A percentile compares a stretch with the other conserved stretches of the same genome.
Evolutionary conservation across 768 basidiomycete species (phyloP).

Genomic region (Trichaptum fuscoviolaceum): DNA sequence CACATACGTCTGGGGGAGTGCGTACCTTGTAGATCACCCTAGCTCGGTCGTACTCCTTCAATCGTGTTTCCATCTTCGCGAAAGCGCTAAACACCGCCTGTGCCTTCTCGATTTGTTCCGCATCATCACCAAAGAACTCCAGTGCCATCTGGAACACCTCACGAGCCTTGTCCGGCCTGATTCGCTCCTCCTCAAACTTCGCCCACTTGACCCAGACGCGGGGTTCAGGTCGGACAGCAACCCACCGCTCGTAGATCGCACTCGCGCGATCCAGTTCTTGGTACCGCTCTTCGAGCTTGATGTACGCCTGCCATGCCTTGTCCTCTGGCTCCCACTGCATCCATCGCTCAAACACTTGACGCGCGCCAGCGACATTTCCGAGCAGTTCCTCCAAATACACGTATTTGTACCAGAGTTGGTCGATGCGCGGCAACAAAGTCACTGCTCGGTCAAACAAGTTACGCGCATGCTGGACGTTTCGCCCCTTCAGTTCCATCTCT

Average conservation of each 20-base stretch:
- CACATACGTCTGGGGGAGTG: neutral
- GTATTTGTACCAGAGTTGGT: slow-evolving; percentile 99
- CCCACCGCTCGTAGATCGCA: slow-evolving; percentile 88
- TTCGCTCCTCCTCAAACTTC: slow-evolving; percentile 59
- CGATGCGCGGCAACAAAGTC: slow-evolving; percentile 91
- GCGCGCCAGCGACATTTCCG: slow-evolving; percentile 91
- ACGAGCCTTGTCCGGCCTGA: slow-evolving; percentile 61
- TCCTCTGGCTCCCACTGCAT: slow-evolving; percentile 99
- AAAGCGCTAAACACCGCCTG: slow-evolving; percentile 92
- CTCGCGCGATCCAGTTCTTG: slow-evolving; percentile 89
- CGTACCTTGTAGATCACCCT: slow-evolving; percentile 93
- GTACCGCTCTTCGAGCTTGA: slow-evolving; percentile 96
- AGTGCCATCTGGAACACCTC: slow-evolving; percentile 89
- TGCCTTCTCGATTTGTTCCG: slow-evolving; percentile 81
- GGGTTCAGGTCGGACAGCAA: slow-evolving; percentile 63
- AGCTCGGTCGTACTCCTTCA: slow-evolving; percentile 96
- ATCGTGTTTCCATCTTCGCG: slow-evolving; percentile 93
- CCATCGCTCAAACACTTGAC: slow-evolving; percentile 99
- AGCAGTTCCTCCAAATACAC: slow-evolving; percentile 97
- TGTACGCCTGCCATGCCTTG: slow-evolving; percentile 99
- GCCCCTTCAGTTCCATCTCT: slow-evolving; percentile 97
- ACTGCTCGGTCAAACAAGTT: slow-evolving; percentile 98
- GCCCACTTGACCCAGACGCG: slow-evolving; percentile 64
- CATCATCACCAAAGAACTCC: slow-evolving; percentile 87
- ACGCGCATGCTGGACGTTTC: slow-evolving; percentile 94